Evolutionary conservation across 1,139 yeast species (phyloP), one percentile per base, ranked within the genome.

Genomic region (Diutina neorugosa): DNA sequence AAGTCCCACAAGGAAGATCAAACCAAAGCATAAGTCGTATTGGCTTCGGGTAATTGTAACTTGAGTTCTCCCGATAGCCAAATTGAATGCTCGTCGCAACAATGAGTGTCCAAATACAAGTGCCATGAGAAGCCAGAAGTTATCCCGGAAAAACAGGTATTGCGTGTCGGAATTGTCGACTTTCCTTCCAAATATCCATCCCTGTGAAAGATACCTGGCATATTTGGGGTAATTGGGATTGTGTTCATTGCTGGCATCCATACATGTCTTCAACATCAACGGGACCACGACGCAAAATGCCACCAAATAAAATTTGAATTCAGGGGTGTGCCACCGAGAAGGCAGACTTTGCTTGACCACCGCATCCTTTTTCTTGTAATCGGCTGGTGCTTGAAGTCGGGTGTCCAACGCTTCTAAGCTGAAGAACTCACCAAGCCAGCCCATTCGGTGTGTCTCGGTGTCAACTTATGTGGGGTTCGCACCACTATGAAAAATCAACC

Each of bases 131-230:
- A 86, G 65, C 11, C 81, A 78, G 59, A 91, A 74, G 64, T 89
- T 90, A 62, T 86, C 84, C 60, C 98, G 77, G 65, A 94, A 90
- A 62, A 90, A 88, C 34, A 89, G 71, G 63, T 93, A 94, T 66
- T 94, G 99, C 44, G 74, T 74, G 64, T 94, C 99, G 3, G 96
- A 85, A 64, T 91, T 91, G 65, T 94, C 97, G 59, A 80, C 94
- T 70, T 80, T 84, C 37, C 94, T 68, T 2, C 91, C 90, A 59
- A 82, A 81, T 58, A 87, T 67, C 96, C 96, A 88, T 2, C 91
- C 86, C 9, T 77, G 69, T 49, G 83, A 76, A 55, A 93, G 71
- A 50, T 83, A 69, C 53, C 81, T 77, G 57, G 77, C 76, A 62
- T 78, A 90, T 52, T 73, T 70, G 19, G 78, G 76, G 63, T 84